Evolutionary conservation across 2,329 filamentous ascomycete species (phyloP).

Genomic region (Triangularia verruculosa): DNA sequence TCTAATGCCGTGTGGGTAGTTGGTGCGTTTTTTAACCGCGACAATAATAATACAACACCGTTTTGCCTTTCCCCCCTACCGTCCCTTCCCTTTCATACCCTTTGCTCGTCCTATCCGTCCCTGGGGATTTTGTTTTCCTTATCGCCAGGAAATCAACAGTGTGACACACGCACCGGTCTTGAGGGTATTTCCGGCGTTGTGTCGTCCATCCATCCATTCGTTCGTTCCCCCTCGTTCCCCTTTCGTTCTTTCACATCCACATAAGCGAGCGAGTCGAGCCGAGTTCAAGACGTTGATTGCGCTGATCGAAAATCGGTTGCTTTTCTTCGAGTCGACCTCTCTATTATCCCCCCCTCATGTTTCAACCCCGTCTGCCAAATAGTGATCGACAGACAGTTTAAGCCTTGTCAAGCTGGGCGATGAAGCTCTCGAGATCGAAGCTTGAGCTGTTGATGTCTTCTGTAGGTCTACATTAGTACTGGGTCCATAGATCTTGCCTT

Average conservation of each 20-base stretch:
- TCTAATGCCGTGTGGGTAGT: conserved; percentile 5
- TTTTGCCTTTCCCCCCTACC: background rate
- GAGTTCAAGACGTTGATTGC: background rate
- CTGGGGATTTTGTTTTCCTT: background rate
- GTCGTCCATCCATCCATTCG: background rate
- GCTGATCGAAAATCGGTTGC: background rate
- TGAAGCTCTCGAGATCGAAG: conserved; percentile 87
- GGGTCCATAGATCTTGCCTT: conserved; percentile 15
- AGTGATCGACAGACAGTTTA: conserved; percentile 3
- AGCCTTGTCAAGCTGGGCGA: conserved; percentile 56
- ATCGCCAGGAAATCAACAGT: background rate
- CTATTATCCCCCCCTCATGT: background rate
- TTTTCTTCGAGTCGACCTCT: background rate
- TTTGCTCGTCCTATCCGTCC: background rate
- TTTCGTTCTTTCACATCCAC: background rate
- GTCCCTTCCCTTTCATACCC: background rate
- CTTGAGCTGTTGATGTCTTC: conserved; percentile 74
- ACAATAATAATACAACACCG: conserved; percentile 3
- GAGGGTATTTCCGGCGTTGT: background rate
- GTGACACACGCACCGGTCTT: background rate
- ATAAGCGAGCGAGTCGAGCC: background rate
- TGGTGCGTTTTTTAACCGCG: background rate
- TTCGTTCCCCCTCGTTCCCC: background rate
- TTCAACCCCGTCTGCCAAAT: background rate
- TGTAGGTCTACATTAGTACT: conserved; percentile 19